phyloP scores from a whole-genome alignment of 2,329 filamentous ascomycete genomes.

The Cladosporium sp. region DNA sequence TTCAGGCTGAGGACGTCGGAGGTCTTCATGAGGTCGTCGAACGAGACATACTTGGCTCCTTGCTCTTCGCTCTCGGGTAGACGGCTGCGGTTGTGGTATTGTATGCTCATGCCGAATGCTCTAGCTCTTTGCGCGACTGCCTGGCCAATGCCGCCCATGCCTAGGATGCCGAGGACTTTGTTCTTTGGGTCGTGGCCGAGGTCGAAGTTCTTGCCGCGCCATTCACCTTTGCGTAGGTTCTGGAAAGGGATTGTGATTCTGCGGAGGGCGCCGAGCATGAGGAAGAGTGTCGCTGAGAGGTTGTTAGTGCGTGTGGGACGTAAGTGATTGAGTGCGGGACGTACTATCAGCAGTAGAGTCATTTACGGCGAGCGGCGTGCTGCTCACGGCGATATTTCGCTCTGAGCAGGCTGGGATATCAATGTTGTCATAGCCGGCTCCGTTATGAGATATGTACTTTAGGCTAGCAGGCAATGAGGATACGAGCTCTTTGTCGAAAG shows the following conservation, averaged over 20 bases:
- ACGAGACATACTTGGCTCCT: constrained; percentile 55
- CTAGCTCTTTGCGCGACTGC: constrained; percentile 51
- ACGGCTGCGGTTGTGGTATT: constrained; percentile 58
- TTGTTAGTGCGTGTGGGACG: not conserved
- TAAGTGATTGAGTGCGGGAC: not conserved
- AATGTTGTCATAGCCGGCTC: constrained; percentile 42
- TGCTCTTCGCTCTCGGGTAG: constrained; percentile 43
- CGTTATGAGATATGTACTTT: constrained; percentile 49
- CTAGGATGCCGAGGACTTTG: constrained; percentile 57
- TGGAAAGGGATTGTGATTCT: constrained; percentile 49
- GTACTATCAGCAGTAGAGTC: constrained; percentile 48
- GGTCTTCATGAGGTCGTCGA: constrained; percentile 55
- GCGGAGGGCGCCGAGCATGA: constrained; percentile 55
- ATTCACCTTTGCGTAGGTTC: constrained; percentile 45
- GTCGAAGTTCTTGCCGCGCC: constrained; percentile 43
- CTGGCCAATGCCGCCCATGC: constrained; percentile 61
- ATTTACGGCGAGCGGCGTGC: constrained; percentile 51
- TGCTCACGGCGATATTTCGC: constrained; percentile 45
- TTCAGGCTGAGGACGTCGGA: constrained; percentile 59
- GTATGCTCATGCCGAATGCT: constrained; percentile 58
- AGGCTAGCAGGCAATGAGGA: constrained; percentile 43
- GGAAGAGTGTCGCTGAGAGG: constrained; percentile 46
- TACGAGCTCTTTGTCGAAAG: constrained; percentile 49
- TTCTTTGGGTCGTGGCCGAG: constrained; percentile 56
- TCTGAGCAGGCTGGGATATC: constrained; percentile 36